phyloP scores from a whole-genome alignment of 1,284 basidiomycete genomes.

The Mixia osmundae region DNA sequence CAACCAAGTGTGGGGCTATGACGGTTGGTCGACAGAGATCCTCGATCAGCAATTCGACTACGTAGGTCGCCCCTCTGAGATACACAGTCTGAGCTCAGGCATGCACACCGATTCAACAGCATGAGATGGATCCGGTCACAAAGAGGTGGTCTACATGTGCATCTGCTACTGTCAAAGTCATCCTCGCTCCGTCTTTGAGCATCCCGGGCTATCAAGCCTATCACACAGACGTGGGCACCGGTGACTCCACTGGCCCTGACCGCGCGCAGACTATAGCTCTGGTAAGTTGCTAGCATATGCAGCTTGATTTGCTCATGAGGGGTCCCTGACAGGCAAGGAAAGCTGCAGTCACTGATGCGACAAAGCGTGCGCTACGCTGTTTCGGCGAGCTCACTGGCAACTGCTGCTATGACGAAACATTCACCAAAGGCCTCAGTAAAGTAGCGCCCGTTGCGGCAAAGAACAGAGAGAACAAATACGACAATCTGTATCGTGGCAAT shows the following conservation, averaged over 20 bases:
- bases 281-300: background rate
- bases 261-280: background rate
- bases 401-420: constrained; percentile 82
- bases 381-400: constrained; percentile 91
- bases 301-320: background rate
- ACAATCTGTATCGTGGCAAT: too few species aligned
- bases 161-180: too few species aligned
- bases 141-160: too few species aligned
- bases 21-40: constrained; percentile 82
- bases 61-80: constrained; percentile 20
- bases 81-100: background rate
- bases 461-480: too few species aligned
- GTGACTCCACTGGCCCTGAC: background rate
- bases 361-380: constrained; percentile 70
- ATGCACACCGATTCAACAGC: too few species aligned
- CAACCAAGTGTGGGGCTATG: constrained; percentile 95
- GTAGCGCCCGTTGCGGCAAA: too few species aligned
- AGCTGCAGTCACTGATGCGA: constrained; percentile 81
- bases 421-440: constrained; percentile 61
- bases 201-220: too few species aligned
- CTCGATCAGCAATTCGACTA: constrained; percentile 46
- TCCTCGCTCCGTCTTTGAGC: too few species aligned
- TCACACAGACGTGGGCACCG: too few species aligned
- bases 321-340: constrained; percentile 54
- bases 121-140: too few species aligned